Evolutionary conservation across 768 basidiomycete genomes (phyloP).

Genomic region (Gymnopilus dilepis): DNA sequence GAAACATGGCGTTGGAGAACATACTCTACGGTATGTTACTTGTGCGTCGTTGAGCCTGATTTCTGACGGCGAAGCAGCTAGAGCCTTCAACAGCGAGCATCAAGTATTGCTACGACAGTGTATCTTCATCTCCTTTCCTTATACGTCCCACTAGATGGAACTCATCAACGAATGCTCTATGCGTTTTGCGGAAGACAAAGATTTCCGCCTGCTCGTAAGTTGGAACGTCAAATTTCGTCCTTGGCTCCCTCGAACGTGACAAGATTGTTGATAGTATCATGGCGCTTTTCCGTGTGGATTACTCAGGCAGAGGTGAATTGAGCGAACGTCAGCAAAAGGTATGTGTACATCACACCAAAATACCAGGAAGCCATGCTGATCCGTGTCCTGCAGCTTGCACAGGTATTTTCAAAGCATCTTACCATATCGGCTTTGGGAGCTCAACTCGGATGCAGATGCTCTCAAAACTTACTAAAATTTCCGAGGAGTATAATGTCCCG

Average conservation of each 20-base stretch:
- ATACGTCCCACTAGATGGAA: slow-evolving; percentile 66
- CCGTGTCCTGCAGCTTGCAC: slow-evolving; percentile 69
- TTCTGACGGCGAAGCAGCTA: slow-evolving; percentile 50
- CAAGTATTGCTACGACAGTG: slow-evolving; percentile 52
- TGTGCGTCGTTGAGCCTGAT: neutral
- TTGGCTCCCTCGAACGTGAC: slow-evolving; percentile 15
- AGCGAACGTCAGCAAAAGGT: slow-evolving; percentile 95
- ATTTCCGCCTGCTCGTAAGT: slow-evolving; percentile 71
- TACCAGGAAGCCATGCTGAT: neutral
- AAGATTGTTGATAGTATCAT: slow-evolving; percentile 97
- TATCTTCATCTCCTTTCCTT: neutral
- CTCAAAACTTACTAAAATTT: slow-evolving; percentile 86
- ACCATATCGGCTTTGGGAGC: neutral
- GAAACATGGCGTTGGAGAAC: slow-evolving; percentile 85
- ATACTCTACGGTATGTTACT: slow-evolving; percentile 76
- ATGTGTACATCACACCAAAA: neutral
- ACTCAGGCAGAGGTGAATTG: slow-evolving; percentile 89
- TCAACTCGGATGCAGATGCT: slow-evolving; percentile 65
- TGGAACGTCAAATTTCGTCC: neutral
- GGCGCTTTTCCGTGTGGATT: slow-evolving; percentile 96
- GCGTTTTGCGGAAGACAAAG: slow-evolving; percentile 89
- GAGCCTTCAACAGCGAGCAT: slow-evolving; percentile 92
- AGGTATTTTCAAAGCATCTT: slow-evolving; percentile 47
- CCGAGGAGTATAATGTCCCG: slow-evolving; percentile 87
- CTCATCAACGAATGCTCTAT: slow-evolving; percentile 88